Base-by-base conservation (phyloP, 805 yeast genomes). In the Ogataea angusta region DNA sequence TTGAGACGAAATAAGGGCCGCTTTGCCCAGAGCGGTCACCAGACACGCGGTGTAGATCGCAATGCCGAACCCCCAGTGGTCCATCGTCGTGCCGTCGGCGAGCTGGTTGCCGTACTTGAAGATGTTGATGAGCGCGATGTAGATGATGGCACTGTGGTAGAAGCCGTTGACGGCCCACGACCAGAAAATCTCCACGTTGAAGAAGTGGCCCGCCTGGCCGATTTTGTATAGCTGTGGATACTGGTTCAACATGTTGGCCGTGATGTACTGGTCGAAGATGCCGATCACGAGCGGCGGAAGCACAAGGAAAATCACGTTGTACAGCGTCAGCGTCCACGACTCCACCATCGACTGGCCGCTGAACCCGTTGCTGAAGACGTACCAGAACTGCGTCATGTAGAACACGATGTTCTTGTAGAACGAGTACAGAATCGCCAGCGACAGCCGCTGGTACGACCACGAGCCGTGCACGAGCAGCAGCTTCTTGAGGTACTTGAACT, bases 331-430 rank as follows among this genome's bases (percentile, higher is more conserved):
- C 0, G 97, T 88, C 99, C 99, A 93, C 0, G 98, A 90, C 63
- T 93, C 99, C 60, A 85, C 85, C 53, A 93, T 82, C 1, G 96
- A 87, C 65, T 93, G 96, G 13, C 99, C 99, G 16, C 96, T 87
- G 58, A 78, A 93, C 4, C 88, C 91, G 61, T 90, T 93, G 45
- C 81, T 74, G 60, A 93, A 93, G 15, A 91, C 97, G 63, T 76
- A 93, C 99, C 99, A 93, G 63, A 93, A 93, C 67, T 93, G 99
- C 3, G 97, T 88, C 96, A 93, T 86, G 65, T 91, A 95, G 43
- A 93, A 73, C 2, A 96, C 88, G 57, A 93, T 86, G 58, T 93
- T 93, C 66, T 93, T 93, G 77, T 93, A 93, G 57, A 93, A 93
- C 0, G 97, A 89, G 62, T 91, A 93, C 46, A 93, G 71, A 49